Evolutionary conservation across 2,329 filamentous ascomycete genomes (phyloP).

Genomic region (Capronia epimyces): DNA sequence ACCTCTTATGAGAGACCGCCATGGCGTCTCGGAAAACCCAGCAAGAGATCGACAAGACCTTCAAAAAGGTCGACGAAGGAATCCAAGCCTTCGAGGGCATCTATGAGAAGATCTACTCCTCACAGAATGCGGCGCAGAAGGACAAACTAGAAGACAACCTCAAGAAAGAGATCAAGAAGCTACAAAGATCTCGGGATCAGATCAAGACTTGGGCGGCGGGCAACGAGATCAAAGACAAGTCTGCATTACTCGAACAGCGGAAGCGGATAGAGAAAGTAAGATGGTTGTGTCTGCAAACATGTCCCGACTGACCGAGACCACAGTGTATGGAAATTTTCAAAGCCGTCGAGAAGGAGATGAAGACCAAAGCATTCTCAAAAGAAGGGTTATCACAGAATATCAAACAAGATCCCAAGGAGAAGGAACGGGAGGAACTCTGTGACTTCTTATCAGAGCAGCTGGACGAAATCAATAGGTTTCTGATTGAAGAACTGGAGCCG

Average conservation of each 20-base stretch:
- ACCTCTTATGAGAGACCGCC: conserved; percentile 33
- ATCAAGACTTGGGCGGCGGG: conserved; percentile 99
- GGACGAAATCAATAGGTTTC: conserved; percentile 84
- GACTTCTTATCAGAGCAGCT: conserved; percentile 84
- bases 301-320: conserved; percentile 9
- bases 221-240: conserved; percentile 99
- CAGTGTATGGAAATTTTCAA: conserved; percentile 94
- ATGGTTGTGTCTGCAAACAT: conserved; percentile 1
- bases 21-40: conserved; percentile 97
- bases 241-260: conserved; percentile 84
- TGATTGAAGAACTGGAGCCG: conserved; percentile 71
- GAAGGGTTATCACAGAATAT: conserved; percentile 87
- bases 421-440: conserved; percentile 81
- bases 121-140: conserved; percentile 88
- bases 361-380: conserved; percentile 99
- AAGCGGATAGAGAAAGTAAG: conserved; percentile 92
- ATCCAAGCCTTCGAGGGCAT: conserved; percentile 88
- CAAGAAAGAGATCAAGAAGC: conserved; percentile 99
- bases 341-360: conserved; percentile 99
- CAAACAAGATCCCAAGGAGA: conserved; percentile 94
- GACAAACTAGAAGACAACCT: conserved; percentile 97
- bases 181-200: conserved; percentile 92
- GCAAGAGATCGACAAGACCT: conserved; percentile 98
- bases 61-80: conserved; percentile 95
- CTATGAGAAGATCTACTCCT: conserved; percentile 95